Evolutionary conservation across 176 grass and related monocot genomes (phyloP), one percentile per base, ranked within the genome.

Genomic region (Aegilops bicornis): DNA sequence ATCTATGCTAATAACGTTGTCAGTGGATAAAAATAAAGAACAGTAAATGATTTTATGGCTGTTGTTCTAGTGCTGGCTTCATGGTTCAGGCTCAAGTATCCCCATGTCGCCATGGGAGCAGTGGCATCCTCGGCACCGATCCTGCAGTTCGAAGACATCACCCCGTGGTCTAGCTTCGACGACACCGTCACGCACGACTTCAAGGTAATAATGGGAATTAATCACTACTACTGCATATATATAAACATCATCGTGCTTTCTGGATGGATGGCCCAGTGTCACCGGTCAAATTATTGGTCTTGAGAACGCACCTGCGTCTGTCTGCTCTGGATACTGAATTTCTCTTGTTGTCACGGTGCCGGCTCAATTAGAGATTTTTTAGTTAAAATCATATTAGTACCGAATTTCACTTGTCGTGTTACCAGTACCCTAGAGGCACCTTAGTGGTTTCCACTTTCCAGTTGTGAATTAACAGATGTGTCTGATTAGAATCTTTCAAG

Each of bases 51-150:
- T 11, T 15, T 50, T 45, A 5, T 64, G 3, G 4, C 3, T 59
- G 36, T 91, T 77, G 3, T 75, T 67, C 66, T 2, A 94, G 93
- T 95, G 96, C 37, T 98, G 74, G 91, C 96, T 45, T 91, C 96
- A 4, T 98, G 96, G 96, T 96, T 98, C 94, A 92, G 96, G 84
- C 75, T 98, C 19, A 98, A 98, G 85, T 98, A 98, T 67, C 96
- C 96, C 35, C 96, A 96, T 43, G 81, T 98, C 10, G 25, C 93
- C 76, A 87, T 98, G 89, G 96, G 96, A 13, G 96, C 96, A 29
- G 2, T 98, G 23, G 88, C 25, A 27, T 27, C 25, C 25, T 27
- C 25, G 25, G 25, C 25, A 27, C 25, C 25, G 25, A 27, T 27
- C 96, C 82, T 96, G 70, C 90, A 98, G 81, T 98, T 98, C 33